Evolutionary conservation across 768 basidiomycete species (phyloP), one percentile per base, ranked within the genome.

Genomic region (Trametes cinnabarina): DNA sequence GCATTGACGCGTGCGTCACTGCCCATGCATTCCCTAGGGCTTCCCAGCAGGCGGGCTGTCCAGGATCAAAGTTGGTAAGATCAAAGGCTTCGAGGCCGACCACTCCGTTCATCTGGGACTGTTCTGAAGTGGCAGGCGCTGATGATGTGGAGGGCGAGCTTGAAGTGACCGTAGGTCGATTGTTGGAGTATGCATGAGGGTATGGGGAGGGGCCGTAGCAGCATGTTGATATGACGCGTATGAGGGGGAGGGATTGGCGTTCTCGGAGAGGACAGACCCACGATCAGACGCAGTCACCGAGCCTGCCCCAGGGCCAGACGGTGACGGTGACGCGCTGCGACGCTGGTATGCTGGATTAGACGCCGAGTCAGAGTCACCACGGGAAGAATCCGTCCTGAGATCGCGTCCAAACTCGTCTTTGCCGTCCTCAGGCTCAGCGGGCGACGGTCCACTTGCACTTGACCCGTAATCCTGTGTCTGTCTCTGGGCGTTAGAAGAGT

Each of bases 341-440:
- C 32, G 39, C 28, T 51, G 40, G 26, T 56, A 40, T 0, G 25
- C 43, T 42, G 51, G 40, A 22, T 34, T 57, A 35, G 43, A 37
- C 49, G 53, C 55, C 20, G 51, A 34, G 34, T 55, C 58, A 25
- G 57, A 42, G 17, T 51, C 49, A n/a, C n/a, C n/a, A 37, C 44
- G 41, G 58, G 58, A 80, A 76, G 88, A 84, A 40, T 74, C 72
- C 34, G 81, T 74, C 65, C 90, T 80, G 67, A 91, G 79, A 69
- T 92, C 90, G 65, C 91, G 85, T 64, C 91, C 90, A 72, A 93
- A 93, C 72, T 93, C 90, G 80, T 93, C 90, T 72, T 85, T 90
- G 56, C 75, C 84, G n/a, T 69, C 63, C 51, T 68, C 68, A 47
- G 67, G 73, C 50, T 62, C 62, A n/a, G 19, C 34, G 46, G 50